Evolutionary conservation across 176 grass and related monocot species (phyloP).

Genomic region (Oropetium thomaeum): DNA sequence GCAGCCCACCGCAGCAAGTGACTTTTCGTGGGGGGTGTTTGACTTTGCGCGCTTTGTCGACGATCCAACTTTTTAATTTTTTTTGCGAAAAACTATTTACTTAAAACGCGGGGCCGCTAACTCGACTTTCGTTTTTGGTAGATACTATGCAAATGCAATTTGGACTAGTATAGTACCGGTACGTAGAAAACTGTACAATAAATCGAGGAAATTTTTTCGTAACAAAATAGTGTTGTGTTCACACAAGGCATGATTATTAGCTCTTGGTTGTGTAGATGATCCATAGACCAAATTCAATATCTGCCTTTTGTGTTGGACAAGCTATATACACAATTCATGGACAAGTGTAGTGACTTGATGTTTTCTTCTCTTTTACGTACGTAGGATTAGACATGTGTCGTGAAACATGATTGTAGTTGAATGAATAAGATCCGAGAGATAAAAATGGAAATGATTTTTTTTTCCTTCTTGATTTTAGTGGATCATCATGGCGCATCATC

Average conservation of each 20-base stretch:
- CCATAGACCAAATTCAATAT: background rate
- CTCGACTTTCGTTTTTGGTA: background rate
- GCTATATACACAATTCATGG: background rate
- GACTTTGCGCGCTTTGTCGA: constrained; percentile 27
- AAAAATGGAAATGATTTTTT: background rate
- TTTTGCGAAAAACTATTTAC: too few relatives aligned
- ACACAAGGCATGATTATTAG: background rate
- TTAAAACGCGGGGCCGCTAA: background rate
- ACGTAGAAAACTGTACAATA: background rate
- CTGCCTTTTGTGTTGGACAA: background rate
- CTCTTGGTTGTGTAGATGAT: background rate
- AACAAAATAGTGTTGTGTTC: background rate
- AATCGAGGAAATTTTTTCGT: background rate
- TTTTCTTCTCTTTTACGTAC: background rate
- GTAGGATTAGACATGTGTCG: background rate
- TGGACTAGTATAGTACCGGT: background rate
- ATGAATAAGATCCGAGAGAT: background rate
- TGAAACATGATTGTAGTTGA: background rate
- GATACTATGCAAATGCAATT: background rate
- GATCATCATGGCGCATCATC: background rate
- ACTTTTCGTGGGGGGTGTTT: constrained; percentile 23
- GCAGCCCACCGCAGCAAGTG: background rate
- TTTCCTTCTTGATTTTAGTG: background rate
- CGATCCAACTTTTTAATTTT: background rate
- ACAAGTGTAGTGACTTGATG: background rate